phyloP scores from a whole-genome alignment of 148 eudicot genomes.

The Diospyros lotus region DNA sequence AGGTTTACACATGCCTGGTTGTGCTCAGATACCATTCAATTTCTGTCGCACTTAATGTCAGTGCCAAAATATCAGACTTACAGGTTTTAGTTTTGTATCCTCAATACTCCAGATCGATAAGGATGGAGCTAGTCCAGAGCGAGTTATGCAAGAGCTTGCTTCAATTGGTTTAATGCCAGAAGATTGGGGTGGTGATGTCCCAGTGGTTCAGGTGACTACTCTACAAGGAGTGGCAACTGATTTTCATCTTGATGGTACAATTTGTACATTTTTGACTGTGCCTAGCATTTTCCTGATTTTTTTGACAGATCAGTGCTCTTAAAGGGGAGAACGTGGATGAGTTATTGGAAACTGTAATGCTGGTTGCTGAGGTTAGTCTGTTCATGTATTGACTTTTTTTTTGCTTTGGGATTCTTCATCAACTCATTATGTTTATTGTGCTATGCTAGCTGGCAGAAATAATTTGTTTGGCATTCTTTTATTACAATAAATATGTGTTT shows the following conservation, averaged over 20 bases:
- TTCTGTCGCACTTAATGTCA: background rate
- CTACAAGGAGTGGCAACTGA: background rate
- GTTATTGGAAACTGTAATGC: constrained; percentile 86
- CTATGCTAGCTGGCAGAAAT: background rate
- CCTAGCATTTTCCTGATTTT: constrained; percentile 9
- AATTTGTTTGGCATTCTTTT: background rate
- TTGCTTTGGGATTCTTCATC: constrained; percentile 11
- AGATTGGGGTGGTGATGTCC: constrained; percentile 93
- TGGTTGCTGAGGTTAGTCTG: constrained; percentile 85
- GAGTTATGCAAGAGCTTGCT: constrained; percentile 97
- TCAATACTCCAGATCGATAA: constrained; percentile 67
- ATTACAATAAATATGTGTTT: background rate
- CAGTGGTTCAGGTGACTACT: constrained; percentile 75
- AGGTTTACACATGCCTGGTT: background rate
- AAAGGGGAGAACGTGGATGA: constrained; percentile 89
- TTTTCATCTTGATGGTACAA: background rate
- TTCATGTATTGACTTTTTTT: background rate
- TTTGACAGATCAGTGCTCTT: constrained; percentile 87
- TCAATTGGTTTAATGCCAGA: constrained; percentile 87
- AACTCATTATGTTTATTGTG: background rate
- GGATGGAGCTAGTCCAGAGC: constrained; percentile 96
- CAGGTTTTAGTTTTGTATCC: background rate
- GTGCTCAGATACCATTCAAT: background rate
- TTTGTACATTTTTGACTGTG: background rate
- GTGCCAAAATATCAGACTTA: constrained; percentile 3